phyloP scores from a whole-genome alignment of 495 filamentous ascomycete genomes.

The Penicillium crystallinum region DNA sequence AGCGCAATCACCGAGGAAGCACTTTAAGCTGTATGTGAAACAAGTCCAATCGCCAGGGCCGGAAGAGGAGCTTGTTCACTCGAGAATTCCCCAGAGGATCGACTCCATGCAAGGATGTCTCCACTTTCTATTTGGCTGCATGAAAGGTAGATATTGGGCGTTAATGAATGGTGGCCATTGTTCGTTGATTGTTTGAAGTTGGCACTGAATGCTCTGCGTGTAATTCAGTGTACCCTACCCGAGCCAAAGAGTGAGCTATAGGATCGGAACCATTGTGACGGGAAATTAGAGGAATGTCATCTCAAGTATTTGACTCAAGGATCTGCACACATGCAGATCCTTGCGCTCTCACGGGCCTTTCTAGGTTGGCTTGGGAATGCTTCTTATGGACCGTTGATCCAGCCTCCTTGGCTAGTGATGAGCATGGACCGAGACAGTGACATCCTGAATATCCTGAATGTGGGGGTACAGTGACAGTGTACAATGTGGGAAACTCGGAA shows the following conservation, averaged over 20 bases:
- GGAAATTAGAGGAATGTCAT: not conserved
- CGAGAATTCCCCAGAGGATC: conserved; percentile 14
- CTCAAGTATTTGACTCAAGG: not conserved
- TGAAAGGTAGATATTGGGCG: not conserved
- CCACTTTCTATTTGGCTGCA: conserved; percentile 6
- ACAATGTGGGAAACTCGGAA: not conserved
- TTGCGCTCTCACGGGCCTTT: not conserved
- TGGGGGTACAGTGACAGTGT: too few species aligned
- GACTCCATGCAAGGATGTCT: conserved; percentile 22
- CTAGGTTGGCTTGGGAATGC: conserved; percentile 3
- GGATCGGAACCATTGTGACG: too few species aligned
- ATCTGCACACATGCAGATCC: conserved; percentile 4
- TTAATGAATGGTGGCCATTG: too few species aligned
- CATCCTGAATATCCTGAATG: too few species aligned
- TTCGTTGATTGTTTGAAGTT: too few species aligned
- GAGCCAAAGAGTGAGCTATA: too few species aligned
- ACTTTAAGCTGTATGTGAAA: not conserved
- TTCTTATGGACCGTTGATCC: not conserved
- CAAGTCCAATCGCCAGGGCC: conserved; percentile 10
- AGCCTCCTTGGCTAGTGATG: not conserved
- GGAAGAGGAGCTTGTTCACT: not conserved
- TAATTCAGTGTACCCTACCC: too few species aligned
- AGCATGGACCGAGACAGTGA: too few species aligned
- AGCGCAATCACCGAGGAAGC: not conserved
- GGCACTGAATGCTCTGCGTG: too few species aligned